These are phyloP conservation scores for Catunica adiposa DNA, from an alignment of 2,329 filamentous ascomycete genomes.

Conservation along the genomic window DNA sequence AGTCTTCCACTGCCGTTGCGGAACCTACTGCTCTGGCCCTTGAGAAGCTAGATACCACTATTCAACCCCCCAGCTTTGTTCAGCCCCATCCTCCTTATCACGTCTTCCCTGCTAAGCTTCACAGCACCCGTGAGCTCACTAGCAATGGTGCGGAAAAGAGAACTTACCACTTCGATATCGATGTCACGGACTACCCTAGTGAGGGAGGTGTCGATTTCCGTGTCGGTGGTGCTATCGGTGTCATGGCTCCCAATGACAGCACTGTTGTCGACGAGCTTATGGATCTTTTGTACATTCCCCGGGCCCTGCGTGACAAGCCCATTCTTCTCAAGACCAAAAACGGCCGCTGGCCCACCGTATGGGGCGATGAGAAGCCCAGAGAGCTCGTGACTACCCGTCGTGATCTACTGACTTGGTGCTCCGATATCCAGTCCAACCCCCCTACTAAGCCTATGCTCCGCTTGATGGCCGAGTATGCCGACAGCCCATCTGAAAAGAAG, in stretches of 20 bases:
- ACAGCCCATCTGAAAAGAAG: slow-evolving; percentile 69
- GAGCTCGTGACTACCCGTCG: slow-evolving; percentile 79
- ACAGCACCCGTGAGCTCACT: slow-evolving; percentile 73
- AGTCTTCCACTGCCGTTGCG: slow-evolving; percentile 3
- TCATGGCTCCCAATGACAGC: slow-evolving; percentile 74
- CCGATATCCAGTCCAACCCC: slow-evolving; percentile 81
- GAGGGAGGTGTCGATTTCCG: slow-evolving; percentile 83
- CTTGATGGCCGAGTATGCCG: slow-evolving; percentile 69
- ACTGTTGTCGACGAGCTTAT: slow-evolving; percentile 68
- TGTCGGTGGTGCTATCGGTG: slow-evolving; percentile 86
- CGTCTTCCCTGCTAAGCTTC: slow-evolving; percentile 78
- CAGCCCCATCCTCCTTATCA: slow-evolving; percentile 88
- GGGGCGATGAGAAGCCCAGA: slow-evolving; percentile 76
- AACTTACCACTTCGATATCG: slow-evolving; percentile 93
- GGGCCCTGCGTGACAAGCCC: slow-evolving; percentile 68
- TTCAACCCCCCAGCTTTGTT: slow-evolving; percentile 74
- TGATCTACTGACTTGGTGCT: slow-evolving; percentile 89
- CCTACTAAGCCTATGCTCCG: slow-evolving; percentile 79
- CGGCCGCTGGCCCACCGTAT: slow-evolving; percentile 91
- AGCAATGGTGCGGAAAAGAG: slow-evolving; percentile 82
- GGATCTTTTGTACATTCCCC: slow-evolving; percentile 64
- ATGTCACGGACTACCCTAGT: slow-evolving; percentile 83
- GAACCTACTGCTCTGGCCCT: slow-evolving; percentile 18
- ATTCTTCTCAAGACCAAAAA: slow-evolving; percentile 60
- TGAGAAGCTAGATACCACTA: slow-evolving; percentile 33